Base-by-base conservation (phyloP, 1,284 basidiomycete species). In the Tylopilus microsporus region DNA sequence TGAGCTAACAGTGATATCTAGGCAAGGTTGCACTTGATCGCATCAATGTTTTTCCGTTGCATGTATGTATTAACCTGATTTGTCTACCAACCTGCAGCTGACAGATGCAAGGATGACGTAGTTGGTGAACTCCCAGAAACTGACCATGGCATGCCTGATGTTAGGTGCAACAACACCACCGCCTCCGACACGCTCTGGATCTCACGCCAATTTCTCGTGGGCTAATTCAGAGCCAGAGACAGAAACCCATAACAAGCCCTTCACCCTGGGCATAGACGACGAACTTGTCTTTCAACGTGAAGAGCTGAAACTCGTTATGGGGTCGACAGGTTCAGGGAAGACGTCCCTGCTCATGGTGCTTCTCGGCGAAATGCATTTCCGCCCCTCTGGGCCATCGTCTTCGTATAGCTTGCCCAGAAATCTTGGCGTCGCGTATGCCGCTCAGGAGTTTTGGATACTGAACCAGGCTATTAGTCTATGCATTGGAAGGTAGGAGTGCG, bases 231-330 rank as follows among this genome's bases (percentile, higher is more conserved):
- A 49, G 6, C 32, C 57, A 36, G 63, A 63, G 19, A 52, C 66
- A 51, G 36, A 62, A 39, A 66, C 63, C 19, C 62, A 52, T 12
- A 59, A 63, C 45, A 62, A 79, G 47, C 57, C 45, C 42, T 86
- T 85, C 72, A 71, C 68, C 9, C 75, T 87, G 12, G 67, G 68
- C 0, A 73, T 86, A 19, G 77, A 81, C 2, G 76, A 72, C 19
- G 82, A 86, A 60, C 67, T 88, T 16, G 66, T 76, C 5, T 89
- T 89, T 73, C 77, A 79, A 60, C 77, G 76, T 43, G 81, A 82
- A 11, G 74, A 77, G 62, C 25, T 25, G 25, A 25, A 25, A 25
- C 25, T 25, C 42, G 78, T 89, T 57, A 76, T 85, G 39, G 87
- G 87, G 19, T 82, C 85, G 1, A 83, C 81, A 3, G 81, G 81